phyloP scores from a whole-genome alignment of 2,329 filamentous ascomycete species.

The Ceratocystis cacaofunesta region DNA sequence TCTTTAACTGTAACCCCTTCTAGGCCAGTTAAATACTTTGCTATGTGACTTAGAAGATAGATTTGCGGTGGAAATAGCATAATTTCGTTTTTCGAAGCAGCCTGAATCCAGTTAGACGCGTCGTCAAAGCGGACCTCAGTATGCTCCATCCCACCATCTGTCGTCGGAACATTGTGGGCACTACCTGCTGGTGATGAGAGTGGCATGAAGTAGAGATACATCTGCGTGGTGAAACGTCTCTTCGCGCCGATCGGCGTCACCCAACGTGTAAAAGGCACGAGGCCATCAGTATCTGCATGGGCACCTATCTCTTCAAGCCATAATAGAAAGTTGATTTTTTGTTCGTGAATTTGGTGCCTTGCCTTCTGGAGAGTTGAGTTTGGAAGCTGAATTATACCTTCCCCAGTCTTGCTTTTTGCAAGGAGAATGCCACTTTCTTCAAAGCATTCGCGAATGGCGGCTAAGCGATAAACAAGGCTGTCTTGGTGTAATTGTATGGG shows the following conservation, averaged over 20 bases:
- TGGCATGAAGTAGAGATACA: conserved; percentile 88
- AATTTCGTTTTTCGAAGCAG: conserved; percentile 49
- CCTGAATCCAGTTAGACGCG: conserved; percentile 51
- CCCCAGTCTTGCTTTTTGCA: conserved; percentile 31
- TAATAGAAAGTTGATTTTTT: conserved; percentile 48
- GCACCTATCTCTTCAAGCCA: conserved; percentile 47
- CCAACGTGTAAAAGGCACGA: conserved; percentile 83
- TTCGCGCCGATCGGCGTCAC: conserved; percentile 60
- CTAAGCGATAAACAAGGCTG: conserved; percentile 58
- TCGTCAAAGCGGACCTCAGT: conserved; percentile 68
- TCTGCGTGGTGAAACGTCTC: conserved; percentile 82
- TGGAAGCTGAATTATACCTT: conserved; percentile 44
- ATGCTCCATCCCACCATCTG: conserved; percentile 51
- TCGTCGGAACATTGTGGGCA: conserved; percentile 45
- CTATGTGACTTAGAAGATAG: conserved; percentile 50
- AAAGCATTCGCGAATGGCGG: conserved; percentile 80
- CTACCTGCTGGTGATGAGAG: conserved; percentile 27
- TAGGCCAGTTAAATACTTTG: conserved; percentile 23
- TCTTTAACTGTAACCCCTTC: conserved; percentile 9
- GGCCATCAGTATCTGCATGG: conserved; percentile 40
- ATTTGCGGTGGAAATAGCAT: conserved; percentile 85
- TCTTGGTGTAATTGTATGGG: conserved; percentile 51
- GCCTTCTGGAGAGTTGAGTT: conserved; percentile 48
- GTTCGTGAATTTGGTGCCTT: conserved; percentile 52
- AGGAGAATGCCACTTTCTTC: conserved; percentile 87